A percentile compares a stretch with the other conserved stretches of the same genome.
phyloP scores from a whole-genome alignment of 1,284 basidiomycete genomes.

The Sporisorium sorghi region DNA sequence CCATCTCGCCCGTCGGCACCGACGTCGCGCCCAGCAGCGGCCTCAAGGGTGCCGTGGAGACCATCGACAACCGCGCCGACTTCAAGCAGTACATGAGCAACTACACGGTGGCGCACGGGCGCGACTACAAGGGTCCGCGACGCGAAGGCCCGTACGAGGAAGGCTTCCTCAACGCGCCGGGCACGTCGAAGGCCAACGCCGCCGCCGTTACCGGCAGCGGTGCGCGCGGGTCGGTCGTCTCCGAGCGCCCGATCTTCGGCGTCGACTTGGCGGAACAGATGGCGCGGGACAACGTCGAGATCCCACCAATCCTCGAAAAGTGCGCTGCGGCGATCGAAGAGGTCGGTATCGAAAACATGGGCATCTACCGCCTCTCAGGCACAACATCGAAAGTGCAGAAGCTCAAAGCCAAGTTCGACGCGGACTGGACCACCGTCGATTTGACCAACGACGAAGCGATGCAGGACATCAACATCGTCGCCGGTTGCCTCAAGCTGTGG shows the following conservation, averaged over 20 bases:
- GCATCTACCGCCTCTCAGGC: constrained; percentile 93
- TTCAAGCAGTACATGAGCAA: constrained; percentile 98
- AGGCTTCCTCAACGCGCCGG: constrained; percentile 59
- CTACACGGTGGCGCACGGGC: constrained; percentile 83
- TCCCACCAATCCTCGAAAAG: constrained; percentile 87
- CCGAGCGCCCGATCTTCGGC: constrained; percentile 76
- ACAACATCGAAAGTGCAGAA: constrained; percentile 87
- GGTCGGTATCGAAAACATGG: constrained; percentile 79
- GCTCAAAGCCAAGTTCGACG: constrained; percentile 84
- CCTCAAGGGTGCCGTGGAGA: constrained; percentile 85
- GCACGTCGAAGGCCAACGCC: constrained; percentile 5
- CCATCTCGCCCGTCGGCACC: constrained; percentile 78
- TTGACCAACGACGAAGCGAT: constrained; percentile 69
- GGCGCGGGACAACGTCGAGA: constrained; percentile 85
- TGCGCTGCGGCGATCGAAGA: constrained; percentile 89
- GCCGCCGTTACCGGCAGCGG: background rate
- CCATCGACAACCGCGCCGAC: constrained; percentile 92
- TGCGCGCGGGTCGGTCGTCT: constrained; percentile 62
- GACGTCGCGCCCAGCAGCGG: constrained; percentile 71
- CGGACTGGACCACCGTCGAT: constrained; percentile 68
- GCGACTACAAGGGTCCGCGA: constrained; percentile 71
- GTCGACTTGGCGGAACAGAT: constrained; percentile 92
- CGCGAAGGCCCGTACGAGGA: constrained; percentile 70
- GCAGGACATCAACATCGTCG: constrained; percentile 93
- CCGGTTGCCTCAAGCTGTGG: constrained; percentile 94